Base-by-base conservation (phyloP, 768 basidiomycete genomes). In the Pleurotus giganteus region DNA sequence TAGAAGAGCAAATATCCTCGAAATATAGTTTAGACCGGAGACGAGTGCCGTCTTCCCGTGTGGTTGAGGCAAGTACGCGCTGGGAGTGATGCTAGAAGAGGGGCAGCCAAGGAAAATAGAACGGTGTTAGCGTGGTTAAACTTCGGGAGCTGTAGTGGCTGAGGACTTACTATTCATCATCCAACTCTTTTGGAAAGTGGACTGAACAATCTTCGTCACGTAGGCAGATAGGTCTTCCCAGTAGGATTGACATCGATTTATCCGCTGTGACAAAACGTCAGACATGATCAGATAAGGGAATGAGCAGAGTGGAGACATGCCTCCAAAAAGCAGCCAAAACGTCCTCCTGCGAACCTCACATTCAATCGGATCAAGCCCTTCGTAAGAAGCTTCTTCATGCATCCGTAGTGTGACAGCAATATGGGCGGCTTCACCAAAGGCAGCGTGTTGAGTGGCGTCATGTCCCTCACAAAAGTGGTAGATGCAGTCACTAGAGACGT, bases 391-490 rank as follows among this genome's bases (percentile, higher is more conserved):
- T 70, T 93, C 91, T 71, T 92, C 91, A 65, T 94, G 91, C 81
- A 94, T 86, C 46, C 89, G 82, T 43, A 92, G 78, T 0, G 87
- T 88, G 26, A 91, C 79, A 27, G 91, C 88, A 58, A 92, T 87
- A 64, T 93, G 89, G 2, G 83, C 86, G 17, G 92, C 89, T 67
- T 94, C 91, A 26, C 89, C 91, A 62, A 93, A 91, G 6, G 90
- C 86, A 23, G 91, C 89, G 63, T 94, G 89, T 59, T 89, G 88
- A 8, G 91, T 91, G 4, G 88, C 90, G 58, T 91, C 90, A 60
- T 91, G 87, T 4, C 91, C 91, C 62, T 91, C 89, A 61, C 89
- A 91, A 69, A 93, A 92, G 68, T 93, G 91, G 66, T 93, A 94
- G 34, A 90, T 76, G 54, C 83, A 89, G 69, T 91, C 89, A 62